Evolutionary conservation across 2,329 filamentous ascomycete genomes (phyloP).

Genomic region (Cladosporium sp.): DNA sequence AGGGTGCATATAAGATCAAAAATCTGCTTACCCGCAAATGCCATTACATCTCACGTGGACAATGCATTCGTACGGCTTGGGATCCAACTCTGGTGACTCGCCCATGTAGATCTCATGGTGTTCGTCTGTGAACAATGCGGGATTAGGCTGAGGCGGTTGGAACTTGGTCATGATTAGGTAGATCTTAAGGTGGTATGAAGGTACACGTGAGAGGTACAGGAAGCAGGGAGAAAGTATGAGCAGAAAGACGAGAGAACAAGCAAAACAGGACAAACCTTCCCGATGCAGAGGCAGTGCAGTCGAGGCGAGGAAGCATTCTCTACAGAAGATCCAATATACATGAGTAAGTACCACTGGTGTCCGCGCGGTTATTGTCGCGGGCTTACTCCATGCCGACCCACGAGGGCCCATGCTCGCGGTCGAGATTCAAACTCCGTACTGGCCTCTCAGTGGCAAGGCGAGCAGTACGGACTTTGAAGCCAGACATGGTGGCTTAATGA

Average conservation of each 20-base stretch:
- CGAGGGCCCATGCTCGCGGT: constrained; percentile 1
- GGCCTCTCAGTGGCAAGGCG: too few relatives aligned
- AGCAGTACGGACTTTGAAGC: too few relatives aligned
- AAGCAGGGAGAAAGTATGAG: neutral
- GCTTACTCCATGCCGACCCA: constrained; percentile 8
- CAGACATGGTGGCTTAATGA: too few relatives aligned
- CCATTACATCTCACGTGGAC: constrained; percentile 33
- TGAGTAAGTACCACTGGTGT: neutral
- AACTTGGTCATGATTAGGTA: constrained; percentile 12
- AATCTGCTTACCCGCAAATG: constrained; percentile 29
- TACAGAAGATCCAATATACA: neutral
- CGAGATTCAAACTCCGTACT: too few relatives aligned
- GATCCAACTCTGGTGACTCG: constrained; percentile 28
- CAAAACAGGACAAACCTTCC: constrained; percentile 5
- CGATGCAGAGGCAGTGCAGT: neutral
- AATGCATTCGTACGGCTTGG: constrained; percentile 30
- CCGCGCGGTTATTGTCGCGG: neutral
- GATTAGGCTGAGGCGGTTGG: constrained; percentile 25
- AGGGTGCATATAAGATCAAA: neutral
- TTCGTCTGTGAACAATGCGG: constrained; percentile 32
- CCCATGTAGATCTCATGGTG: constrained; percentile 32
- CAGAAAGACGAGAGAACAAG: neutral
- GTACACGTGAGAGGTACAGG: neutral
- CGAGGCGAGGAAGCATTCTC: neutral
- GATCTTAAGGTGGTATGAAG: neutral